phyloP scores from a whole-genome alignment of 1,284 basidiomycete genomes.

The Golubevia pallescens region DNA sequence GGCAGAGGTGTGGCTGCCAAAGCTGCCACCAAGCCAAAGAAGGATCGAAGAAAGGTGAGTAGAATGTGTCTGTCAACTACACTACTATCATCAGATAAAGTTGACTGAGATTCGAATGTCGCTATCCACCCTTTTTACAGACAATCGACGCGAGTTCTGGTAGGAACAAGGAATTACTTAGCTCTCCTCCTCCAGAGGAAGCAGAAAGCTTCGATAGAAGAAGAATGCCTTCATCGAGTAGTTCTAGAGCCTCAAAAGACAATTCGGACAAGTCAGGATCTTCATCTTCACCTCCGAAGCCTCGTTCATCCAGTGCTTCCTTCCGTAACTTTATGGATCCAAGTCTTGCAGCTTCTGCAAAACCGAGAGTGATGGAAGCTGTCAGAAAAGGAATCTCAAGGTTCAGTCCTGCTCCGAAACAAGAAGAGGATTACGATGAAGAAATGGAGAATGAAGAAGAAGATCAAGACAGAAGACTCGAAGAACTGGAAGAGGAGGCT shows the following conservation, averaged over 20 bases:
- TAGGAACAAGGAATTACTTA: too few relatives aligned
- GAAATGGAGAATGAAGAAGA: conserved; percentile 3
- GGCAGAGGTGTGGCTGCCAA: too few relatives aligned
- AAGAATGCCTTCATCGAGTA: background rate
- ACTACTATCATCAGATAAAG: too few relatives aligned
- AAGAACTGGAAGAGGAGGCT: background rate
- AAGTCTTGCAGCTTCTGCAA: conserved; percentile 21
- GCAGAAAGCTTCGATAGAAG: background rate
- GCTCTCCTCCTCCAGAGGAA: background rate
- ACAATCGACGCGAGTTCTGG: too few relatives aligned
- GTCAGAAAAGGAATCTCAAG: conserved; percentile 1
- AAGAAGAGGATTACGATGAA: background rate
- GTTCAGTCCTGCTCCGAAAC: background rate
- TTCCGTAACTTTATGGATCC: conserved; percentile 38
- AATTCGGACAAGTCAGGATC: background rate
- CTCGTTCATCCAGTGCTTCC: background rate
- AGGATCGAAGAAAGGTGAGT: too few relatives aligned
- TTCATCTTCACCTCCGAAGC: background rate
- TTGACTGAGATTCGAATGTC: too few relatives aligned
- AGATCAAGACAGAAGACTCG: background rate
- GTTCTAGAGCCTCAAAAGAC: background rate
- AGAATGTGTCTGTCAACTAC: too few relatives aligned
- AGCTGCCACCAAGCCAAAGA: too few relatives aligned
- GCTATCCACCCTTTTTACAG: too few relatives aligned
- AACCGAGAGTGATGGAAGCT: conserved; percentile 24